Evolutionary conservation across 129 eudicot species (phyloP), one percentile per base, ranked within the genome.

Genomic region (Arctium minus): DNA sequence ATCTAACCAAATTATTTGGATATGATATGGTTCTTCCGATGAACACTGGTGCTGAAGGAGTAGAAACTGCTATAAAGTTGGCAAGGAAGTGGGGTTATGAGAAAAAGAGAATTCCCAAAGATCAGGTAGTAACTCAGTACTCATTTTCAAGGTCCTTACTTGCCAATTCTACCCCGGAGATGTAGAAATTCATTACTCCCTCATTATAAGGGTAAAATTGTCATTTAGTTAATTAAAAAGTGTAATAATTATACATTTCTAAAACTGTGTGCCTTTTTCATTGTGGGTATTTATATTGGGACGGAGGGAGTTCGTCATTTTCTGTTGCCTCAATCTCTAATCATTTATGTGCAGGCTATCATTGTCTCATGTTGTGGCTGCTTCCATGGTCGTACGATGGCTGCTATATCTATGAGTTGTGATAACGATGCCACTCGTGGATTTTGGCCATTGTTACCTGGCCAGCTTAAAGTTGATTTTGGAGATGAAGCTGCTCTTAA

Each of bases 31-130:
- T 93, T 70, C 91, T 96, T 70, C 99, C 99, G 0, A 96, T 96
- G 98, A 96, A 96, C 79, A 96, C 99, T 4, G 99, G 99, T 72
- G 99, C 99, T 70, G 99, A 96, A 93, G 99, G 98, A 15, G 99
- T 96, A 31, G 99, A 96, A 89, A 96, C 99, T 50, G 98, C 99
- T 33, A 53, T 96, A 79, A 96, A 96, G 84, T 81, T 96, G 77
- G 98, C 99, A 76, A 91, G 93, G 73, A 96, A 96, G 53, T 96
- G 99, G 99, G 99, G 99, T 36, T 90, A 96, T 80, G 87, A 87
- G 83, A 96, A 96, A 96, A 96, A 96, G 84, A 62, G 83, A 50
- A 93, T 96, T 78, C 94, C 98, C 36, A 91, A 86, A 85, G 91
- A 96, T 87, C 88, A 96, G 96, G 99, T 93, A 74, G 7, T n/a